Base-by-base conservation (phyloP, 129 eudicot genomes). In the Calendula officinalis region DNA sequence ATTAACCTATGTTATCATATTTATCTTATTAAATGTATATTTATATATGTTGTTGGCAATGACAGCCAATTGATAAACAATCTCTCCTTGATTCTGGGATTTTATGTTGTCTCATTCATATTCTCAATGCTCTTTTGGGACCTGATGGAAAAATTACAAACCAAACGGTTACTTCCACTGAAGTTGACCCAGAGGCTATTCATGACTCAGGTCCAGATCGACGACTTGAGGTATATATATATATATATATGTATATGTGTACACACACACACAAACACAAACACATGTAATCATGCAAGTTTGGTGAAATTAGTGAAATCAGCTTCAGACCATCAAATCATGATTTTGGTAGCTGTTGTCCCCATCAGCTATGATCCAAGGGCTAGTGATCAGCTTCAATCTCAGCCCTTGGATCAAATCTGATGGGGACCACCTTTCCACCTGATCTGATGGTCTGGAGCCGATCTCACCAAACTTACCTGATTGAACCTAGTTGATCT, bases 71-170 rank as follows among this genome's bases (percentile, higher is more conserved):
- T 70, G 97, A 94, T 80, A 88, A 85, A 71, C 97, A 94, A 80
- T 83, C 97, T 47, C 96, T 94, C 41, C 92, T 94, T 58, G 99
- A 88, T 80, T 86, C 97, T 49, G 97, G 99, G 71, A 94, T 94
- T 59, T 77, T 94, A 67, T 85, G 90, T 73, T 85, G 99, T 75
- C 85, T 94, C 56, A 82, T 94, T 76, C 80, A 85, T 77, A 78
- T 94, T 69, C 86, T 88, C 30, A 81, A 78, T 77, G 81, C 89
- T 67, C 86, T 94, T 73, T 72, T 94, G 82, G 87, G 82, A 61
- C 80, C 86, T 39, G 75, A 70, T 75, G 85, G 73, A 57, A 82
- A 77, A 41, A 72, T 40, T 73, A 70, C 48, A 35, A 62, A 68
- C 8, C 76, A 78, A 60, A 83, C 59, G 52, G 82, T 51, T 56